These are phyloP conservation scores for Globisporangium abappressorium DNA, from an alignment of 352 stramenopile genomes.

Conservation along the genomic window DNA sequence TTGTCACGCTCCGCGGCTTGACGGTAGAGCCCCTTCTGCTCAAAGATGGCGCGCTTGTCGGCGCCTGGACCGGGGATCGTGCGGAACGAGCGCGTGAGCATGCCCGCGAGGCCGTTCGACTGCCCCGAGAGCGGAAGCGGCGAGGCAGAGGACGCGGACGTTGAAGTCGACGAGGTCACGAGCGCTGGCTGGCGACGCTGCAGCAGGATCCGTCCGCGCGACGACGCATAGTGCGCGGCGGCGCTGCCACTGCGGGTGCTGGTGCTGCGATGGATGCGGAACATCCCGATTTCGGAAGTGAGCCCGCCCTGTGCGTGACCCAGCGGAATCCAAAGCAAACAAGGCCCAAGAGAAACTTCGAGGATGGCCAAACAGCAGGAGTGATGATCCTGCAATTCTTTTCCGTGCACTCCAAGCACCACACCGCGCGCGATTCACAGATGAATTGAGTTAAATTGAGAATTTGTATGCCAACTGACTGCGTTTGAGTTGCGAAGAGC, in stretches of 20 bases:
- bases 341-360: conserved; percentile 6
- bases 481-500: conserved; percentile 6
- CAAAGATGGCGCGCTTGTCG: conserved; percentile 56
- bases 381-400: conserved; percentile 19
- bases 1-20: conserved; percentile 55
- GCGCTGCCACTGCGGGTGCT: conserved; percentile 20
- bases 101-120: conserved; percentile 10
- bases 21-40: conserved; percentile 58
- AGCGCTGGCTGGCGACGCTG: conserved; percentile 21
- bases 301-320: background rate
- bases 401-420: conserved; percentile 13
- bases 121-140: conserved; percentile 12
- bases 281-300: conserved; percentile 33
- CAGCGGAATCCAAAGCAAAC: conserved; percentile 2
- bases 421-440: conserved; percentile 11
- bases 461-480: conserved; percentile 19
- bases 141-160: conserved; percentile 15
- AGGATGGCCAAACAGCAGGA: conserved; percentile 17
- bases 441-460: conserved; percentile 20
- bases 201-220: conserved; percentile 15
- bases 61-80: conserved; percentile 35
- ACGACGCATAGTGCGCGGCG: conserved; percentile 10
- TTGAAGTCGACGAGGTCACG: conserved; percentile 9
- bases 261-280: conserved; percentile 42
- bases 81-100: conserved; percentile 35